phyloP scores from a whole-genome alignment of 441 rosid genomes.

The Rhodomyrtus psidioides region DNA sequence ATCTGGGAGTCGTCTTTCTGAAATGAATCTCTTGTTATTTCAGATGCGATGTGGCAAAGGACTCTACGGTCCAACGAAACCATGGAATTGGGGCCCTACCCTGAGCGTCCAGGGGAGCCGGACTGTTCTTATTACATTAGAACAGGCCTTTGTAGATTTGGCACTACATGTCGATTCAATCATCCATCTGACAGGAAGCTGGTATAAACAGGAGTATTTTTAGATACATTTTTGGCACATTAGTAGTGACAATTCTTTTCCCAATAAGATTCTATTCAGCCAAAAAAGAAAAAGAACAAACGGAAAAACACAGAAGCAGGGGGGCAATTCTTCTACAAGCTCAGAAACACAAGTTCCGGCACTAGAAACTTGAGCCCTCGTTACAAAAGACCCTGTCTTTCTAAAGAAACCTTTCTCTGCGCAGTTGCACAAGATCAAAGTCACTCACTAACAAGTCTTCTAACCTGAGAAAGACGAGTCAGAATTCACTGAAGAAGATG shows the following conservation, averaged over 20 bases:
- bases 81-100: slow-evolving; percentile 72
- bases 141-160: slow-evolving; percentile 98
- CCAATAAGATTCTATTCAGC: background rate
- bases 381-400: background rate
- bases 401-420: background rate
- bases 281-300: background rate
- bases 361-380: background rate
- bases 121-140: slow-evolving; percentile 96
- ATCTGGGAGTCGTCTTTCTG: background rate
- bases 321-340: background rate
- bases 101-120: slow-evolving; percentile 89
- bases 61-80: slow-evolving; percentile 62
- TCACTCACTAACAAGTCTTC: background rate
- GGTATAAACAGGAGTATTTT: slow-evolving; percentile 37
- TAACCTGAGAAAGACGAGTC: background rate
- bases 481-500: background rate
- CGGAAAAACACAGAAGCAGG: background rate
- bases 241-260: background rate
- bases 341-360: background rate
- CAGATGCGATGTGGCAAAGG: slow-evolving; percentile 95
- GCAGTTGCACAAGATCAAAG: background rate
- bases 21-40: slow-evolving; percentile 13
- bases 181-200: slow-evolving; percentile 95
- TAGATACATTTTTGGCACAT: slow-evolving; percentile 7
- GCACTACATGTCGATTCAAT: slow-evolving; percentile 87